Evolutionary conservation across 2,329 filamentous ascomycete species (phyloP), one percentile per base, ranked within the genome.

Genomic region (Aureobasidium pullulans): DNA sequence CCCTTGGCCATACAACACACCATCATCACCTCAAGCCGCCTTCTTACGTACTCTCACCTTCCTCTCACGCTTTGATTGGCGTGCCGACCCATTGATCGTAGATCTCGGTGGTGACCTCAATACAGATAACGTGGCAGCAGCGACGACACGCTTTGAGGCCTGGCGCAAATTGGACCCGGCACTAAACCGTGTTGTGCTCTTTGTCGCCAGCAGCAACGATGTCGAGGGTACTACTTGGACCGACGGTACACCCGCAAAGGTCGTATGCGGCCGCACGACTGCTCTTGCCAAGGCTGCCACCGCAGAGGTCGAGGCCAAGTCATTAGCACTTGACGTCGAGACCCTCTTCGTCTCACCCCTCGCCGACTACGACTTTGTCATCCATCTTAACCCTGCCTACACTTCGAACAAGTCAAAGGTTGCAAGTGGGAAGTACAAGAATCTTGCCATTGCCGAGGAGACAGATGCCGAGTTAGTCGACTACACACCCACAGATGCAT

Each of bases 41-140:
- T 93, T 99, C 69, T 74, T 96, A 31, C 85, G 92, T 23, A 89
- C 89, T 0, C 77, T 99, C 1, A 77, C 86, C 34, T 88, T 93
- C 71, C 78, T 99, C 13, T 84, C 91, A 1, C 81, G 85, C 43
- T 99, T 94, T 91, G 90, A 97, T 71, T 99, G 94, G 94, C 84
- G 89, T 31, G 79, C 85, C 7, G 86, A 91, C 57, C 88, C 94
- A 1, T 78, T 97, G 34, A 79, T 96, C 36, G 80, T 96, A 29
- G 90, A 96, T 71, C 81, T 90, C 29, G 66, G 66, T 31, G 66
- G 63, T 13, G 81, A 84, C 13, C 79, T 95, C 68, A 81, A 82
- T 7, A 73, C 77, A 7, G 76, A 82, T 10, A 83, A 88, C 32
- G 79, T 87, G 10, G 75, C 82, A 34, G 76, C 79, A 2, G 85